Evolutionary conservation across 768 basidiomycete species (phyloP).

Genomic region (Hebeloma cylindrosporum): DNA sequence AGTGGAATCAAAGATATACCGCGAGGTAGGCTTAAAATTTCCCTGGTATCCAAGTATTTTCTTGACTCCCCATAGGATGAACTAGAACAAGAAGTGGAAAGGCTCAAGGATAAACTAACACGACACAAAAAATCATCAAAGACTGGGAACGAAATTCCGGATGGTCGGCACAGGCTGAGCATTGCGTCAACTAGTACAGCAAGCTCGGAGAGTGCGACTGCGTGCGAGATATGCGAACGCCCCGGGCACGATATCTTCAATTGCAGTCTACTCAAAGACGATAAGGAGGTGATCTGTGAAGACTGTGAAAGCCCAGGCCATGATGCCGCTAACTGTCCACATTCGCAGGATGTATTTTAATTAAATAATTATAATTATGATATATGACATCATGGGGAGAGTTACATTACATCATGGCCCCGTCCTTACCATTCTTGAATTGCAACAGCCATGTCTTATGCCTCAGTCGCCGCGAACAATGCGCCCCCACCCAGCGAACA

Average conservation of each 20-base stretch:
- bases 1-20: conserved; percentile 95
- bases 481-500: conserved; percentile 47
- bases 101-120: conserved; percentile 67
- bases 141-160: conserved; percentile 37
- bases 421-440: no score
- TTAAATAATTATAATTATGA: conserved; percentile 19
- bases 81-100: conserved; percentile 81
- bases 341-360: conserved; percentile 86
- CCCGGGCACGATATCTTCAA: conserved; percentile 86
- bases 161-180: conserved; percentile 30
- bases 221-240: conserved; percentile 87
- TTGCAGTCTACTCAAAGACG: conserved; percentile 72
- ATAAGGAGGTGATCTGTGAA: conserved; percentile 61
- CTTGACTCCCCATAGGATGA: conserved; percentile 57
- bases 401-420: no score
- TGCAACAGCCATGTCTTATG: conserved; percentile 71
- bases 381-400: conserved; percentile 25
- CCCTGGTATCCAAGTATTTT: neutral
- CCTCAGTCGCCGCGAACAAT: conserved; percentile 62
- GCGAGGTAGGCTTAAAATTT: conserved; percentile 50
- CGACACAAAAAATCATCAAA: conserved; percentile 64
- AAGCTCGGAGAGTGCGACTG: conserved; percentile 29
- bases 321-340: conserved; percentile 73
- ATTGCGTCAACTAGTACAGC: conserved; percentile 25
- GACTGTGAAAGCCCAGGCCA: conserved; percentile 87